Evolutionary conservation across 306 rosid genomes (phyloP).

Genomic region (Gynostemma pentaphyllum): DNA sequence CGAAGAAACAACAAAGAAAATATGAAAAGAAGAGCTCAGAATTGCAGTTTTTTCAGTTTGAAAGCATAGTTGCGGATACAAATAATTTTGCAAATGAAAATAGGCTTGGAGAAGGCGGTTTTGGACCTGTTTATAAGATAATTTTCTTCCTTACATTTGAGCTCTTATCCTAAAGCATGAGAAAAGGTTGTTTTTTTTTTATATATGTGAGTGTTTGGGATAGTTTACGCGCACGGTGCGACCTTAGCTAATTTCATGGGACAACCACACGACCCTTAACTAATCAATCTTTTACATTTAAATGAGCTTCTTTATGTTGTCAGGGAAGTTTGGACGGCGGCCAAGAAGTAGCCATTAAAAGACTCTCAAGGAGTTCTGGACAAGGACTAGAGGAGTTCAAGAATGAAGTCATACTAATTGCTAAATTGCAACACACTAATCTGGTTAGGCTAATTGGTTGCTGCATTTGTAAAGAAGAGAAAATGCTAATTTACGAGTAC

Average conservation of each 20-base stretch:
- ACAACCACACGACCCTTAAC: too few relatives aligned
- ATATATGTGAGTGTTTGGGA: too few relatives aligned
- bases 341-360: slow-evolving; percentile 28
- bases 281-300: too few relatives aligned
- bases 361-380: slow-evolving; percentile 25
- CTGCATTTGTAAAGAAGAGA: slow-evolving; percentile 25
- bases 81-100: neutral
- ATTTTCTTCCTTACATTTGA: too few relatives aligned
- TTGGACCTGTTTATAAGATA: neutral
- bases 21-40: neutral
- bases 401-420: slow-evolving; percentile 21
- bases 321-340: slow-evolving; percentile 23
- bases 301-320: neutral
- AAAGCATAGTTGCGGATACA: neutral
- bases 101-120: neutral
- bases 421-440: slow-evolving; percentile 32
- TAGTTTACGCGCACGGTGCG: too few relatives aligned
- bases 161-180: neutral
- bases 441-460: slow-evolving; percentile 25
- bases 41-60: neutral
- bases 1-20: neutral
- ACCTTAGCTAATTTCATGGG: too few relatives aligned
- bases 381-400: slow-evolving; percentile 10
- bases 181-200: too few relatives aligned
- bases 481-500: slow-evolving; percentile 5